Evolutionary conservation across 768 basidiomycete genomes (phyloP).

Genomic region (Brasilioporus rufonigricans): DNA sequence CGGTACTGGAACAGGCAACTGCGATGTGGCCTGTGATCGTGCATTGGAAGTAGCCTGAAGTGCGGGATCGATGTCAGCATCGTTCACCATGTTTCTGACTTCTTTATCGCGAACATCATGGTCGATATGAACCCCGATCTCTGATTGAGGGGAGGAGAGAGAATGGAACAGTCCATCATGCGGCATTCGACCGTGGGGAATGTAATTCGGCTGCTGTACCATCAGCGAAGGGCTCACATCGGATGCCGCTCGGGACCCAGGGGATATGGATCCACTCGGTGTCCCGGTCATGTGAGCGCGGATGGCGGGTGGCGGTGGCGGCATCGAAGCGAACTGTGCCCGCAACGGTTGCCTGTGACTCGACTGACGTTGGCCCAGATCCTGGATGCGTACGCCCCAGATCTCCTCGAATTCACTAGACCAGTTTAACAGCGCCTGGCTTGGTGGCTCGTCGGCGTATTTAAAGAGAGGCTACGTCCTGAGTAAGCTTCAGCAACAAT

Average conservation of each 20-base stretch:
- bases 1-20: slow-evolving; percentile 21
- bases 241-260: slow-evolving; percentile 18
- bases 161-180: slow-evolving; percentile 37
- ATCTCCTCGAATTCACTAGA: slow-evolving; percentile 60
- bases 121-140: slow-evolving; percentile 17
- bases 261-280: slow-evolving; percentile 18
- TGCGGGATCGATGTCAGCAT: slow-evolving; percentile 32
- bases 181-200: slow-evolving; percentile 33
- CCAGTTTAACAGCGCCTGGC: slow-evolving; percentile 55
- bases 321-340: slow-evolving; percentile 20
- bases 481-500: slow-evolving; percentile 12
- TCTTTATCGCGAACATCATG: slow-evolving; percentile 29
- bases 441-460: slow-evolving; percentile 54
- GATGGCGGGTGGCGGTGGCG: slow-evolving; percentile 32
- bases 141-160: slow-evolving; percentile 15
- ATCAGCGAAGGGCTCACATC: slow-evolving; percentile 16
- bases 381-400: slow-evolving; percentile 61
- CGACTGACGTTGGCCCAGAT: slow-evolving; percentile 35
- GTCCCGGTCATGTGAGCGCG: slow-evolving; percentile 13
- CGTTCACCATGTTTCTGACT: slow-evolving; percentile 21
- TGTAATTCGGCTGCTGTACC: slow-evolving; percentile 29
- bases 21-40: slow-evolving; percentile 17
- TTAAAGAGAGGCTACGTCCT: slow-evolving; percentile 60
- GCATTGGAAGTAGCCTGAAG: slow-evolving; percentile 26
- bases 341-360: slow-evolving; percentile 17